Evolutionary conservation across 2,329 filamentous ascomycete species (phyloP).

Genomic region (Teratosphaeria gauchensis): DNA sequence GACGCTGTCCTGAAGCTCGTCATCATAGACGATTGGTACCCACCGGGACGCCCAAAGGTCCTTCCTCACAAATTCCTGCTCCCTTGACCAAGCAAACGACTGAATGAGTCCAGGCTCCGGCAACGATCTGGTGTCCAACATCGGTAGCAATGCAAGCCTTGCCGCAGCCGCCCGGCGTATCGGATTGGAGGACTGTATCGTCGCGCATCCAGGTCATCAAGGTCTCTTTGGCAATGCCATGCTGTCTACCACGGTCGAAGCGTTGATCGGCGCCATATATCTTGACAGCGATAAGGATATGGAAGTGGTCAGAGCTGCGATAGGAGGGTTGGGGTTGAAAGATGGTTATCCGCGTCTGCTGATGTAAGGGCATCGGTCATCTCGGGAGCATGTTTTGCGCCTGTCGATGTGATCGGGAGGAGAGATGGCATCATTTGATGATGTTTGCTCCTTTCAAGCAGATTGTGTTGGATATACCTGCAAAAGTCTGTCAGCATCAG

Average conservation of each 20-base stretch:
- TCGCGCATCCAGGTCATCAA: not conserved
- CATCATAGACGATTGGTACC: conserved; percentile 10
- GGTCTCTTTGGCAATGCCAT: not conserved
- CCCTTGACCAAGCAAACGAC: no score
- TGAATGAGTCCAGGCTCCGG: not conserved
- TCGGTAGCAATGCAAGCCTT: conserved; percentile 3
- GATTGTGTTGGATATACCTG: no score
- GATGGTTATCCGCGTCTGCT: no score
- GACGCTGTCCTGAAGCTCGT: conserved; percentile 7
- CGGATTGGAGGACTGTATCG: not conserved
- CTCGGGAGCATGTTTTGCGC: no score
- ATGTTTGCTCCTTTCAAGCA: no score
- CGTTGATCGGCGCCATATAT: conserved; percentile 6
- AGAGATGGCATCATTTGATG: no score
- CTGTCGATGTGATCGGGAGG: no score
- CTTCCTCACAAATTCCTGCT: not conserved
- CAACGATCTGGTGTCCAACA: not conserved
- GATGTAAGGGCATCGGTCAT: no score
- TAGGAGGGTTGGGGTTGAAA: not conserved
- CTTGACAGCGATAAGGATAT: conserved; percentile 4
- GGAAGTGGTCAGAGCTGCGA: not conserved
- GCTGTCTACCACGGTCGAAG: conserved; percentile 4
- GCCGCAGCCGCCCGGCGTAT: not conserved
- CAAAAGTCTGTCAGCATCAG: no score
- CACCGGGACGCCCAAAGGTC: conserved; percentile 6